Conservation (phyloP, 257 asterid genomes). For the Cynanchum wilfordii region DNA sequence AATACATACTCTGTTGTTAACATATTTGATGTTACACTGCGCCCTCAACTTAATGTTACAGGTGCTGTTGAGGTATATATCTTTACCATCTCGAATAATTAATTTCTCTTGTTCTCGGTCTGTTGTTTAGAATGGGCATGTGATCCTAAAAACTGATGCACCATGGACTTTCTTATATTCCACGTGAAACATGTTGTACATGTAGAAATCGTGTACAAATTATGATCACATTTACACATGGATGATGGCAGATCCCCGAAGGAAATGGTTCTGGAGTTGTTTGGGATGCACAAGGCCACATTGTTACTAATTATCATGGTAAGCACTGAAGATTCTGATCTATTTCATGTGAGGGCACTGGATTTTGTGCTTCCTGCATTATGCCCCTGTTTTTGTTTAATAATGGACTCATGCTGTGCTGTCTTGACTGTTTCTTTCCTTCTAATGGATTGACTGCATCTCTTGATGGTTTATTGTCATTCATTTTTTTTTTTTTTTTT, state of each 20-base stretch:
- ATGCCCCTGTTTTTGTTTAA: not conserved
- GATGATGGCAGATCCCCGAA: slow-evolving; percentile 69
- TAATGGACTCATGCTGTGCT: not conserved
- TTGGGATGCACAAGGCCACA: slow-evolving; percentile 93
- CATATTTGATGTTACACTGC: slow-evolving; percentile 87
- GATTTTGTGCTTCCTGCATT: not conserved
- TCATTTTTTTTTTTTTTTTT: not conserved
- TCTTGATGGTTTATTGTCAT: not conserved
- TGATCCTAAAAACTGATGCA: not conserved
- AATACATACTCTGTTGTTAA: slow-evolving; percentile 93
- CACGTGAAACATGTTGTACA: not conserved
- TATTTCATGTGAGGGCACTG: not conserved
- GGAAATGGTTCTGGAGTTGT: slow-evolving; percentile 98
- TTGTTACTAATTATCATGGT: slow-evolving; percentile 98
- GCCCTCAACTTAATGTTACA: slow-evolving; percentile 77
- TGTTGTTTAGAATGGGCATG: not conserved
- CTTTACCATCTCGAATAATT: not conserved
- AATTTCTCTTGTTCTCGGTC: not conserved
- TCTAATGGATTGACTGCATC: not conserved
- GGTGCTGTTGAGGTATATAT: slow-evolving; percentile 83
- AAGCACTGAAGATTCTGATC: slow-evolving; percentile 15
- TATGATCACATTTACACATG: not conserved
- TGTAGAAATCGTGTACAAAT: not conserved
- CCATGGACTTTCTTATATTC: not conserved
- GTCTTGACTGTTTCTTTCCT: not conserved